These are phyloP conservation scores for Chaetomium sp. DNA, from an alignment of 2,329 filamentous ascomycete genomes.

Conservation along the genomic window DNA sequence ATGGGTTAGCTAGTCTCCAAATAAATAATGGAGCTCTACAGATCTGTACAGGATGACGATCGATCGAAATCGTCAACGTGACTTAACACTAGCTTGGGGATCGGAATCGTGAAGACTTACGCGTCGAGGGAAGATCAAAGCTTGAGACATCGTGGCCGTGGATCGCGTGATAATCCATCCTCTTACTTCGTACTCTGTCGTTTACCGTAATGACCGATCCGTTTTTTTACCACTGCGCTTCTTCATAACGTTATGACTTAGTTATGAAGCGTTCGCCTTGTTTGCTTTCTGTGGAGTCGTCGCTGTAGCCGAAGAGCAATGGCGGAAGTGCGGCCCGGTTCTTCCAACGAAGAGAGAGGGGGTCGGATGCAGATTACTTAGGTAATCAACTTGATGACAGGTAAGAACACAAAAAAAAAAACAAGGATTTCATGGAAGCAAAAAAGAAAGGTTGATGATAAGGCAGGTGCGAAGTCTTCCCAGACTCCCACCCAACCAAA, in stretches of 20 bases:
- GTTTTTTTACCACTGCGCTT: neutral
- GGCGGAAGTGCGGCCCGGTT: neutral
- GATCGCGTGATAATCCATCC: conserved; percentile 61
- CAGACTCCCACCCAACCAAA: neutral
- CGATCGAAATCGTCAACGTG: neutral
- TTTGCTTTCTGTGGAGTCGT: neutral
- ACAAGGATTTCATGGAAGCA: neutral
- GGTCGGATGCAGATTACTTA: neutral
- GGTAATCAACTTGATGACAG: too few relatives aligned
- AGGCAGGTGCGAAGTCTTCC: neutral
- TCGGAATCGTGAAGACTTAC: conserved; percentile 10
- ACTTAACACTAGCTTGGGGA: neutral
- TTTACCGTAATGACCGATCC: neutral
- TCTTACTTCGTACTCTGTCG: conserved; percentile 9
- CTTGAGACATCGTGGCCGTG: conserved; percentile 64
- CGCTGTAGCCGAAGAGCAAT: neutral
- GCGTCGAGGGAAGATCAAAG: conserved; percentile 48
- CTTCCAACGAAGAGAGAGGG: neutral
- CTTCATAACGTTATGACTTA: too few relatives aligned
- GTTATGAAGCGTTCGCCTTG: neutral
- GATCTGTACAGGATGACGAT: neutral
- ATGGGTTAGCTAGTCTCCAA: conserved; percentile 15
- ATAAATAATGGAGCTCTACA: neutral
- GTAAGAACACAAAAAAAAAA: neutral
- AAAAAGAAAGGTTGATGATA: neutral